A percentile compares a stretch with the other conserved stretches of the same genome.
phyloP scores from a whole-genome alignment of 345 rosid species.

The Luvunga scandens region DNA sequence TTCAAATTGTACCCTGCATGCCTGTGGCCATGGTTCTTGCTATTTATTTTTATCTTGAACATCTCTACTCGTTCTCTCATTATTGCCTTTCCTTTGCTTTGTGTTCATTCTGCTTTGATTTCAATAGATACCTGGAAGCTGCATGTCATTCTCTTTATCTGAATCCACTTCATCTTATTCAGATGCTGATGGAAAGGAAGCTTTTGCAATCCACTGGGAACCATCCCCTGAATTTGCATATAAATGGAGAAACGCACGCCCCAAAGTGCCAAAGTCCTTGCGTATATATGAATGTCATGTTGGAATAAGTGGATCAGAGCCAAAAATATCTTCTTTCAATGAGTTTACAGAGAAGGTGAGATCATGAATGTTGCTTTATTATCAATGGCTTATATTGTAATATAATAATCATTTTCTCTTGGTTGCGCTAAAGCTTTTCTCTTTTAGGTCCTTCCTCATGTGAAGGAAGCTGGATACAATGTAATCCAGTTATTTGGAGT shows the following conservation, averaged over 20 bases:
- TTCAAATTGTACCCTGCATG: neutral
- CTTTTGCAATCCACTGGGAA: constrained; percentile 95
- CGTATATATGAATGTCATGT: constrained; percentile 95
- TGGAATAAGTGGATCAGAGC: constrained; percentile 92
- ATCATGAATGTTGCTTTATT: constrained; percentile 15
- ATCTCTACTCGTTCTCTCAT: neutral
- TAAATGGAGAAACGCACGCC: constrained; percentile 71
- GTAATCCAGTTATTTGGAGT: constrained; percentile 91
- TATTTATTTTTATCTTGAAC: neutral
- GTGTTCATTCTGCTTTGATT: neutral
- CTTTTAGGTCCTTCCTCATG: constrained; percentile 85
- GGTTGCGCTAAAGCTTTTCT: neutral
- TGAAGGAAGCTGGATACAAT: constrained; percentile 86
- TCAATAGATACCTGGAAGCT: neutral
- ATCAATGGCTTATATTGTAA: neutral
- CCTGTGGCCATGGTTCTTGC: neutral
- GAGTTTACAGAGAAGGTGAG: constrained; percentile 79
- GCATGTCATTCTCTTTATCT: neutral
- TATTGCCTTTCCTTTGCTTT: neutral
- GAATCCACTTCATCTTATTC: constrained; percentile 13
- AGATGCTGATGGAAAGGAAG: constrained; percentile 74
- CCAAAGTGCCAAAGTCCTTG: constrained; percentile 67
- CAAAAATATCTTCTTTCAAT: constrained; percentile 68
- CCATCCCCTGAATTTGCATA: constrained; percentile 77
- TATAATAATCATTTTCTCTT: constrained; percentile 7